phyloP scores from a whole-genome alignment of 371 early-diverging fungal species.

The Sporodiniella umbellata region DNA sequence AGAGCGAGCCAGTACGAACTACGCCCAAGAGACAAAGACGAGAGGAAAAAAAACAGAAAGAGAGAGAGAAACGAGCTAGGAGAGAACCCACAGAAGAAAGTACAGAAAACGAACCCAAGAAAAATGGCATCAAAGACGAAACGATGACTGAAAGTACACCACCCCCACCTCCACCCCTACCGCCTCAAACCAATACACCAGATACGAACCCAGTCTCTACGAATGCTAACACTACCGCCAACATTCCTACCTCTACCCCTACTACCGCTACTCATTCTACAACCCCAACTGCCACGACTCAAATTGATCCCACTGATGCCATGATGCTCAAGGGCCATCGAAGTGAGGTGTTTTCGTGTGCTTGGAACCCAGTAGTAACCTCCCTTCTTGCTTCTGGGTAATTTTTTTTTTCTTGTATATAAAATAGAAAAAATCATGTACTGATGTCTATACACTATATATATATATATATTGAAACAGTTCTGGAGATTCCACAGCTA shows the following conservation, averaged over 20 bases:
- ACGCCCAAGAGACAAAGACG: conserved; percentile 48
- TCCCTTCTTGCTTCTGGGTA: conserved; percentile 81
- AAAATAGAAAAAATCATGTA: too few species aligned
- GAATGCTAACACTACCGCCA: too few species aligned
- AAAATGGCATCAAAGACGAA: conserved; percentile 9
- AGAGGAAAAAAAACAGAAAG: conserved; percentile 47
- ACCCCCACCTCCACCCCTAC: too few species aligned
- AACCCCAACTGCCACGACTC: neutral
- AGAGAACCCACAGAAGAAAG: neutral
- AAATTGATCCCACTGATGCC: conserved; percentile 31
- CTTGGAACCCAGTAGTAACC: conserved; percentile 80
- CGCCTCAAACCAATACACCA: too few species aligned
- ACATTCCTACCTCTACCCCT: neutral
- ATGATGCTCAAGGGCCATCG: conserved; percentile 64
- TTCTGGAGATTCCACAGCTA: conserved; percentile 83
- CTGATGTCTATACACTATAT: neutral
- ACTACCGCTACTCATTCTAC: too few species aligned
- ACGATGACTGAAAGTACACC: conserved; percentile 7
- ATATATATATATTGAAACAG: conserved; percentile 20
- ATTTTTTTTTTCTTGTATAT: neutral
- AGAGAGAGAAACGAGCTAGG: conserved; percentile 45
- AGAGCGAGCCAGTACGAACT: conserved; percentile 18
- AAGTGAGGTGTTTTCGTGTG: conserved; percentile 74
- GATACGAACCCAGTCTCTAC: too few species aligned
- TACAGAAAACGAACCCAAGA: conserved; percentile 6